Conservation (phyloP, 495 filamentous ascomycete genomes). For the Penicillium desertorum region DNA sequence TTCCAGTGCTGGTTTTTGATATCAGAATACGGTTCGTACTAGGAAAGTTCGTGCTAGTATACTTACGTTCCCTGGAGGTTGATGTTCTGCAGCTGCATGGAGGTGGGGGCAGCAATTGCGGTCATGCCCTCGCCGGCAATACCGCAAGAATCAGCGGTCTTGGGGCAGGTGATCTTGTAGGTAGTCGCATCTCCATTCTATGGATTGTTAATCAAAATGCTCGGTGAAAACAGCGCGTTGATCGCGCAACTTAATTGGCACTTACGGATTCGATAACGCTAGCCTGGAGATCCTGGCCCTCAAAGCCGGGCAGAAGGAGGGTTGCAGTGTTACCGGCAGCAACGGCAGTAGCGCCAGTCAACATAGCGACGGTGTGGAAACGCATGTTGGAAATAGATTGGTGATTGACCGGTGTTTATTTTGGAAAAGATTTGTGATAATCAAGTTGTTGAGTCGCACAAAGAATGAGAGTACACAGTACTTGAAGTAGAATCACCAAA, state of each 20-base stretch:
- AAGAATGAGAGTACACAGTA: constrained; percentile 20
- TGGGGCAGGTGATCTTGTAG: constrained; percentile 31
- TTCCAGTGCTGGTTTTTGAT: constrained; percentile 21
- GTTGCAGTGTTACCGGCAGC: constrained; percentile 33
- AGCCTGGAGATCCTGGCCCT: constrained; percentile 25
- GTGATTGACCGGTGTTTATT: constrained; percentile 10
- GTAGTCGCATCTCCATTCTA: constrained; percentile 31
- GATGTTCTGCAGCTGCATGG: constrained; percentile 21
- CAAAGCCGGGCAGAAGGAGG: constrained; percentile 34
- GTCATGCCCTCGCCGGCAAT: constrained; percentile 30
- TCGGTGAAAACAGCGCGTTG: neutral
- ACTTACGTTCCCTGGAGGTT: constrained; percentile 25
- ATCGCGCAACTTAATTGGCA: neutral
- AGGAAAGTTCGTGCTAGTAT: neutral
- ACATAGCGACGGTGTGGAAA: constrained; percentile 28
- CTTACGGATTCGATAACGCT: constrained; percentile 31
- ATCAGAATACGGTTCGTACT: constrained; percentile 5
- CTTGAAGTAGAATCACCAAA: constrained; percentile 23
- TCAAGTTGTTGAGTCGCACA: constrained; percentile 29
- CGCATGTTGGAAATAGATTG: constrained; percentile 28
- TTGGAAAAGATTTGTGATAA: constrained; percentile 12
- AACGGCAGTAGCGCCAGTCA: constrained; percentile 31
- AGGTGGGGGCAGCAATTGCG: constrained; percentile 27
- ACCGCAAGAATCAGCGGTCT: constrained; percentile 21
- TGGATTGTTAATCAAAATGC: neutral